Base-by-base conservation (phyloP, 1,284 basidiomycete species). In the Cryptococcus sp. region DNA sequence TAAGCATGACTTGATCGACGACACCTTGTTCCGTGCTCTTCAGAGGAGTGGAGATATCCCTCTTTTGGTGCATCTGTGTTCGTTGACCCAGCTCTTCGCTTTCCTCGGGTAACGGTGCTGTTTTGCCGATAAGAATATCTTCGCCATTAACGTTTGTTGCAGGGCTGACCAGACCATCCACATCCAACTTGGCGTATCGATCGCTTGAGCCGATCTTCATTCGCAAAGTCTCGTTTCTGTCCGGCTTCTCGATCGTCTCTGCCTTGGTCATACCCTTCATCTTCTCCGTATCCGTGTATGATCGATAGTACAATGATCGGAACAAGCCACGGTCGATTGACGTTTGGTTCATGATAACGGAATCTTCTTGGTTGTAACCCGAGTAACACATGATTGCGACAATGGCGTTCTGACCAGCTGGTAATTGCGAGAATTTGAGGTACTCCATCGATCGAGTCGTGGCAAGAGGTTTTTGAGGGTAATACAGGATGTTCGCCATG, bases 311-410 rank as follows among this genome's bases (percentile, higher is more conserved):
- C 73, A 99, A 88, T 81, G 93, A 96, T 29, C 95, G 87, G 88
- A 99, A 99, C 38, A 99, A 83, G 60, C 96, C 95, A 57, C 96
- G 90, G 74, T 99, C 95, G 71, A 99, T 92, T 20, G 95, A 96
- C 65, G 89, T 93, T 80, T 99, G 95, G 78, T 99, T 99, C 95
- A 99, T 97, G 79, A 99, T 99, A 78, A 99, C 95, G 65, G 96
- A 99, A 84, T 99, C 96, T 87, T 99, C 96, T 80, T 99, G 96
- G 79, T 99, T 99, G 81, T 99, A 99, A 37, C 95, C 95, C 67
- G 93, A 97, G 80, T 99, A 99, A 74, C 94, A 98, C 52, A 99
- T 82, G 75, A 99, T 99, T 4, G 96, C 95, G 48, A 99, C 94
- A 63, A 98, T 93, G 47, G 94, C 93, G 74, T 99, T 99, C 79